Evolutionary conservation across 345 rosid genomes (phyloP).

Genomic region (Chamaenerion angustifolium): DNA sequence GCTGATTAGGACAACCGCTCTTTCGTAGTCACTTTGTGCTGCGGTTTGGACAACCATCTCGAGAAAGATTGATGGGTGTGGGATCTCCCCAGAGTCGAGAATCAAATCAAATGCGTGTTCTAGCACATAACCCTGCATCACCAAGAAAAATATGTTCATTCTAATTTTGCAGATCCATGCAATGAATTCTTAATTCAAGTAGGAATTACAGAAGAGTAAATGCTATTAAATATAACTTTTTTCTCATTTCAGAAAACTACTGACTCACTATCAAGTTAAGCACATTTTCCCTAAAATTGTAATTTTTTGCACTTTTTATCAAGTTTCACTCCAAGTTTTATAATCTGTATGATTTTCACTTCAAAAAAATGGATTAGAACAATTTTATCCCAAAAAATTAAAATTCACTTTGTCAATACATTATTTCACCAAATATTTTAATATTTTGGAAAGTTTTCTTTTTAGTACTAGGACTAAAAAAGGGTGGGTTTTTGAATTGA

Average conservation of each 20-base stretch:
- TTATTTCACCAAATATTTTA: no score
- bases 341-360: no score
- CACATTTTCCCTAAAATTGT: no score
- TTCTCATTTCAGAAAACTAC: no score
- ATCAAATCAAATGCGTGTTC: constrained; percentile 73
- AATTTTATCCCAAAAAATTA: no score
- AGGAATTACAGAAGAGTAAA: no score
- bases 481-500: constrained; percentile 7
- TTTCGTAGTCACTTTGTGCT: constrained; percentile 37
- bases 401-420: no score
- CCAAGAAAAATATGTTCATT: not conserved
- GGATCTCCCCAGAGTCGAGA: constrained; percentile 80
- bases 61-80: constrained; percentile 38
- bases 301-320: no score
- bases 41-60: constrained; percentile 63
- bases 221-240: no score
- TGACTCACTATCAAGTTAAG: no score
- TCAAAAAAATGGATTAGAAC: no score
- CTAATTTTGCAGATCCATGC: not conserved
- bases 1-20: constrained; percentile 43
- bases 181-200: not conserved
- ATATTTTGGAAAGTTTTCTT: not conserved
- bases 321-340: no score
- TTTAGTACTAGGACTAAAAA: not conserved
- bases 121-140: constrained; percentile 51